These are phyloP conservation scores for Polygonum aviculare DNA, from an alignment of 148 eudicot genomes.

Conservation along the genomic window DNA sequence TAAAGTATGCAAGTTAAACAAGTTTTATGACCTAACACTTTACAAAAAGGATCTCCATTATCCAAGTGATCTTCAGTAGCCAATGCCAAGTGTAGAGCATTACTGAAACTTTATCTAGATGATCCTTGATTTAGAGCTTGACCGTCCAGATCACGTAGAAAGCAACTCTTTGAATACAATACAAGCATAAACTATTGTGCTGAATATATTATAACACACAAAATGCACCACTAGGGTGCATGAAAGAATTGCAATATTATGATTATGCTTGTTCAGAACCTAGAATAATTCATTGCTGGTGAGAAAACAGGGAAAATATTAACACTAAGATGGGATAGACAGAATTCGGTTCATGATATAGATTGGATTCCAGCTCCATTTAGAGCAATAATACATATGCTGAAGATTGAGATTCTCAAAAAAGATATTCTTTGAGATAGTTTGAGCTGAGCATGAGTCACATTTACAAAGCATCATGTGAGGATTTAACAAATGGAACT, in stretches of 20 bases:
- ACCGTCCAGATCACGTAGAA: neutral
- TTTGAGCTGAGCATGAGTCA: neutral
- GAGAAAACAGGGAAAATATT: neutral
- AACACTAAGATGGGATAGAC: neutral
- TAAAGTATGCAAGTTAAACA: conserved; percentile 4
- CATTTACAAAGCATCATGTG: neutral
- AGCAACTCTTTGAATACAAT: neutral
- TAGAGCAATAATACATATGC: neutral
- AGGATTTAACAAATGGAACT: neutral
- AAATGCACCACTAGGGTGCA: neutral
- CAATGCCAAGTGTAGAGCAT: neutral
- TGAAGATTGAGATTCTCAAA: neutral
- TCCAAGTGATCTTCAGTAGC: neutral
- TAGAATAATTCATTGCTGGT: neutral
- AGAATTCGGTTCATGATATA: neutral
- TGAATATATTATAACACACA: neutral
- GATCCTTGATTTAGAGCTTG: neutral
- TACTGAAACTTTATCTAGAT: neutral
- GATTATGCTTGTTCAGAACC: neutral
- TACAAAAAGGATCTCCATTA: neutral
- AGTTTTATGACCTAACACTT: neutral
- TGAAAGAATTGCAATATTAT: neutral
- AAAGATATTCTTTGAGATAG: neutral
- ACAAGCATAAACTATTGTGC: neutral
- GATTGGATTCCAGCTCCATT: neutral